These are phyloP conservation scores for Pogostemon cablin DNA, from an alignment of 257 asterid species.

Conservation along the genomic window DNA sequence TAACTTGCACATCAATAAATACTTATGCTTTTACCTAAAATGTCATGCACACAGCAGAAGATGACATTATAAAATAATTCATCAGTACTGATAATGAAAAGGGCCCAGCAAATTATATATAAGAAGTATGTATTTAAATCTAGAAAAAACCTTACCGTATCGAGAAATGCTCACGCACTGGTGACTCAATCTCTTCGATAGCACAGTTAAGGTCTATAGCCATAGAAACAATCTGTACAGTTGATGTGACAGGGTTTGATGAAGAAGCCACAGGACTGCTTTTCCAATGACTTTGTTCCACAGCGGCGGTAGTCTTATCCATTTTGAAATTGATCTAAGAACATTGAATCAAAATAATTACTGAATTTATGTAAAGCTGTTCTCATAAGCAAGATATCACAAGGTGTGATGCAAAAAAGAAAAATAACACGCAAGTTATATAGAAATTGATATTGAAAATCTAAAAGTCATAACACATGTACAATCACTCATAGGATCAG, in stretches of 20 bases:
- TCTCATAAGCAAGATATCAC: neutral
- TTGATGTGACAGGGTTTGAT: conserved; percentile 42
- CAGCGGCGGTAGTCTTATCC: conserved; percentile 44
- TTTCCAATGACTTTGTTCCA: conserved; percentile 39
- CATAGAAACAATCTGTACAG: conserved; percentile 47
- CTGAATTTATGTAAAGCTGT: too few relatives aligned
- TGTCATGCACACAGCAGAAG: conserved; percentile 5
- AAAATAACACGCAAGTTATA: neutral
- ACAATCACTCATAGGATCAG: neutral
- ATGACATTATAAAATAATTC: neutral
- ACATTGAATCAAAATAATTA: neutral
- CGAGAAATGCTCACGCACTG: conserved; percentile 58
- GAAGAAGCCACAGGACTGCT: conserved; percentile 31
- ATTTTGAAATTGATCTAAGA: conserved; percentile 28
- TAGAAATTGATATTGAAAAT: neutral
- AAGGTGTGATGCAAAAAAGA: too few relatives aligned
- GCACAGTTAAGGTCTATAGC: conserved; percentile 51
- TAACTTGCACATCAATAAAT: too few relatives aligned
- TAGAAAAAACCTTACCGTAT: conserved; percentile 56
- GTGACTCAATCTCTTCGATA: conserved; percentile 41
- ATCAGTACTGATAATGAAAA: neutral
- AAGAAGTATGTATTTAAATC: neutral
- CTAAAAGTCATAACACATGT: neutral
- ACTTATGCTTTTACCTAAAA: neutral
- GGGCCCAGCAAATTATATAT: neutral